phyloP scores from a whole-genome alignment of 352 stramenopile species.

The Phytophthora pseudosyringae region DNA sequence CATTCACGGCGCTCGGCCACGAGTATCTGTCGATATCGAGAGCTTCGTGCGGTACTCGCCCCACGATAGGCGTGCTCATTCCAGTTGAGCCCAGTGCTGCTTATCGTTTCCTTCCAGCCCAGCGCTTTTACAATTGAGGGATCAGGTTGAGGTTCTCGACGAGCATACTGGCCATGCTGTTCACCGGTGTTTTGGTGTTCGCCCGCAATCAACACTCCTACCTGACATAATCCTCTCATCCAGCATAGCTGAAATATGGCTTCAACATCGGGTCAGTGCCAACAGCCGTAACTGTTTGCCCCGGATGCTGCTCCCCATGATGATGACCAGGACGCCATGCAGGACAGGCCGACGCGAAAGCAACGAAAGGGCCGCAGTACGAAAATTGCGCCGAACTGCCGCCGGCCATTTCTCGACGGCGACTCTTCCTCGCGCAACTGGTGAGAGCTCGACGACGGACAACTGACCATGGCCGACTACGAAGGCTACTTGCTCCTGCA shows the following conservation, averaged over 20 bases:
- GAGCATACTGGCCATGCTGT: slow-evolving; percentile 3
- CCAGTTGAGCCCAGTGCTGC: slow-evolving; percentile 12
- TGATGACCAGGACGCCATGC: slow-evolving; percentile 28
- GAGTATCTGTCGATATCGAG: slow-evolving; percentile 6
- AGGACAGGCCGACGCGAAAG: slow-evolving; percentile 23
- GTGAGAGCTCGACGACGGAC: background rate
- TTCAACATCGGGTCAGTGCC: slow-evolving; percentile 4
- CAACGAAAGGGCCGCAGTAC: slow-evolving; percentile 13
- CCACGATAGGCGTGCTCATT: slow-evolving; percentile 2
- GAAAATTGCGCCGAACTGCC: slow-evolving; percentile 21
- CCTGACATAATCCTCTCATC: background rate
- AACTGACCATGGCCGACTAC: slow-evolving; percentile 72
- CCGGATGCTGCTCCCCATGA: slow-evolving; percentile 19
- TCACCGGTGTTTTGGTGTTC: background rate
- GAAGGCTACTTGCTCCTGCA: slow-evolving; percentile 83
- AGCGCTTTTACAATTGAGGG: background rate
- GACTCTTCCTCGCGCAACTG: slow-evolving; percentile 8
- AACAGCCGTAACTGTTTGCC: slow-evolving; percentile 17
- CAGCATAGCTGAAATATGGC: slow-evolving; percentile 20
- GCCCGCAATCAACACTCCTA: background rate
- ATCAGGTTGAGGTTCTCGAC: background rate
- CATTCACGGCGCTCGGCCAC: slow-evolving; percentile 15
- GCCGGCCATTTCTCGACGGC: slow-evolving; percentile 17
- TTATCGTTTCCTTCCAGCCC: background rate
- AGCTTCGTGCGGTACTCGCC: background rate